phyloP scores from a whole-genome alignment of 208 protist genomes.

The Trypanosoma congolense region DNA sequence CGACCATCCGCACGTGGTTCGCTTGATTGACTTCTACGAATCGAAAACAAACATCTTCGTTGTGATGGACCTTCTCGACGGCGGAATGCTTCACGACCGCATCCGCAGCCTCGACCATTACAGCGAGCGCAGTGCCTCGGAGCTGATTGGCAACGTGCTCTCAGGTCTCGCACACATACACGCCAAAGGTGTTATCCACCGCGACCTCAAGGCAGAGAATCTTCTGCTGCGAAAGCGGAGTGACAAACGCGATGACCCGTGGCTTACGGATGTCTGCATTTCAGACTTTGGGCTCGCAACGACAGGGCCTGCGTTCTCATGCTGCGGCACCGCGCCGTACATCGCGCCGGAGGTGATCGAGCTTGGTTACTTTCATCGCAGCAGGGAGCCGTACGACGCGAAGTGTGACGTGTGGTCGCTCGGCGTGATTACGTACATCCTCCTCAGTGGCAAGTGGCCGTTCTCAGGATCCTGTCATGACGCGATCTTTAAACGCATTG shows the following conservation, averaged over 20 bases:
- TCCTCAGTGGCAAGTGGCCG: conserved; percentile 73
- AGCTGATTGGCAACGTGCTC: conserved; percentile 96
- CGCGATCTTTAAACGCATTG: conserved; percentile 62
- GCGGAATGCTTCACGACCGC: conserved; percentile 97
- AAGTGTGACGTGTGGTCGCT: conserved; percentile 87
- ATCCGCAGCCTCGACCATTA: conserved; percentile 95
- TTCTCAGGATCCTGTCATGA: conserved; percentile 59
- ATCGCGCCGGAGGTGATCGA: conserved; percentile 82
- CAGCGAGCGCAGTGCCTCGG: conserved; percentile 93
- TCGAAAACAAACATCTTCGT: conserved; percentile 79
- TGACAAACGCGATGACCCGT: conserved; percentile 26
- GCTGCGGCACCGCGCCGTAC: conserved; percentile 78
- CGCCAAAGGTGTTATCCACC: conserved; percentile 97
- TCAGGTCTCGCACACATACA: conserved; percentile 92
- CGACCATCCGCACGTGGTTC: conserved; percentile 68
- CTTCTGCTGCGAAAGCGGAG: conserved; percentile 94
- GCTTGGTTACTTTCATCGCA: conserved; percentile 48
- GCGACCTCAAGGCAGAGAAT: conserved; percentile 78
- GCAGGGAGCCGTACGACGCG: conserved; percentile 48
- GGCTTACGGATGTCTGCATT: conserved; percentile 89
- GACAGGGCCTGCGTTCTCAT: conserved; percentile 49
- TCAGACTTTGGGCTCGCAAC: conserved; percentile 97
- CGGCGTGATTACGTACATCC: conserved; percentile 78
- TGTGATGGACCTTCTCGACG: conserved; percentile 97
- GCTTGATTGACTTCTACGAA: conserved; percentile 95